Conservation (phyloP, 352 stramenopile genomes). For the Phytophthora rubi region DNA sequence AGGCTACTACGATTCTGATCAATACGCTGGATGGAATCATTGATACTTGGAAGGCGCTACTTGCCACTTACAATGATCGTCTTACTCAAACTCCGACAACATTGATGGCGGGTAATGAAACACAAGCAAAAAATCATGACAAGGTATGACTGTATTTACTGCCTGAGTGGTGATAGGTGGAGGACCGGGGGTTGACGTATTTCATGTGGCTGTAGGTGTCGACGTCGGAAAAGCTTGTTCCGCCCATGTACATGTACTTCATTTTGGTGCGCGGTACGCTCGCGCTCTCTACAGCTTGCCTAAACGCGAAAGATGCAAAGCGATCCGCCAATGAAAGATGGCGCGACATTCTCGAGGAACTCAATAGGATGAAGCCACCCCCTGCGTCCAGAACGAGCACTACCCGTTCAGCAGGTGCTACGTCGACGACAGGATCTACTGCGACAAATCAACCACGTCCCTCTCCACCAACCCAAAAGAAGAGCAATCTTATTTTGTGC, state of each 20-base stretch:
- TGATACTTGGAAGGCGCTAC: slow-evolving; percentile 53
- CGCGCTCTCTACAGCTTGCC: slow-evolving; percentile 62
- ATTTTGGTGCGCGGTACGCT: slow-evolving; percentile 53
- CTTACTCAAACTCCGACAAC: slow-evolving; percentile 50
- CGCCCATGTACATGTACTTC: slow-evolving; percentile 56
- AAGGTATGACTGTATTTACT: slow-evolving; percentile 27
- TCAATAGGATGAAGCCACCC: slow-evolving; percentile 37
- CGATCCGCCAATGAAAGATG: slow-evolving; percentile 75
- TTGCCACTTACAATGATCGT: slow-evolving; percentile 56
- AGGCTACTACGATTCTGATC: slow-evolving; percentile 38
- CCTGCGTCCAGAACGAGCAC: slow-evolving; percentile 14
- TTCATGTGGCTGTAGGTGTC: slow-evolving; percentile 26
- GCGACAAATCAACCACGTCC: slow-evolving; percentile 6
- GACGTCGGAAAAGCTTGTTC: slow-evolving; percentile 43
- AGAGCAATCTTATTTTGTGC: slow-evolving; percentile 56
- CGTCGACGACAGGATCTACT: slow-evolving; percentile 7
- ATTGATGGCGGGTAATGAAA: slow-evolving; percentile 78
- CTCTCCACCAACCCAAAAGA: slow-evolving; percentile 14
- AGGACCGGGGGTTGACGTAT: neutral
- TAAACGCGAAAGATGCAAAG: slow-evolving; percentile 79
- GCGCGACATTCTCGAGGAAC: slow-evolving; percentile 61
- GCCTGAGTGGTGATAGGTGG: no score
- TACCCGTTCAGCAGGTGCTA: slow-evolving; percentile 3
- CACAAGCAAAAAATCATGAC: slow-evolving; percentile 46
- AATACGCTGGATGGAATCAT: slow-evolving; percentile 51